Conservation (phyloP, 345 rosid species). For the Citrus cavaleriei region DNA sequence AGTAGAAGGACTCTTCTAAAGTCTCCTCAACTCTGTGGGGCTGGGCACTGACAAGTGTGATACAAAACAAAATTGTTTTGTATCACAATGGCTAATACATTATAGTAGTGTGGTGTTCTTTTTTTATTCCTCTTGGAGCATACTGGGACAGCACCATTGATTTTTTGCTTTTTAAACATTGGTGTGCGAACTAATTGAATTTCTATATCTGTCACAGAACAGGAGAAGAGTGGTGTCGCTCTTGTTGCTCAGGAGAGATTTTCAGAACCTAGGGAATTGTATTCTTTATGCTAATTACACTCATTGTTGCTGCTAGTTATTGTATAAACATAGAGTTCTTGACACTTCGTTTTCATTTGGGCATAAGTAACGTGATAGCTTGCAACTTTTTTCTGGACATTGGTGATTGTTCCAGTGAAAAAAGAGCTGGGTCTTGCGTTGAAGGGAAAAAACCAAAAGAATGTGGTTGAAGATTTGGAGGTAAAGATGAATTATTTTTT, state of each 20-base stretch:
- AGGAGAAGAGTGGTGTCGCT: slow-evolving; percentile 83
- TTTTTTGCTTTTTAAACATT: not conserved
- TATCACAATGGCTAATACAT: slow-evolving; percentile 70
- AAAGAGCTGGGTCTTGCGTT: slow-evolving; percentile 63
- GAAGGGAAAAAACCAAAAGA: slow-evolving; percentile 65
- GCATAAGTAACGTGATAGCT: no score
- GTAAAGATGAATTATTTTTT: slow-evolving; percentile 22
- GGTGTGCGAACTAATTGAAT: not conserved
- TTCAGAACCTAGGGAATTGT: slow-evolving; percentile 92
- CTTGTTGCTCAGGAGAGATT: slow-evolving; percentile 85
- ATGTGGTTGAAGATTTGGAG: slow-evolving; percentile 77
- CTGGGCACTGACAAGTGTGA: slow-evolving; percentile 75
- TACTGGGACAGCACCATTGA: slow-evolving; percentile 77
- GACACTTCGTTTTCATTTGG: no score
- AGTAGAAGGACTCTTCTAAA: slow-evolving; percentile 58
- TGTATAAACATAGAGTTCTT: no score
- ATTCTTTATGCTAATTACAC: slow-evolving; percentile 4
- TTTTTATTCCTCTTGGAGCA: slow-evolving; percentile 81
- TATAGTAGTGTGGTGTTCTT: slow-evolving; percentile 79
- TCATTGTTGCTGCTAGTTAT: not conserved
- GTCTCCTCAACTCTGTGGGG: slow-evolving; percentile 84
- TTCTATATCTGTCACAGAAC: slow-evolving; percentile 16
- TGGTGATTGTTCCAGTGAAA: slow-evolving; percentile 73
- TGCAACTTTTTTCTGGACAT: slow-evolving; percentile 44
- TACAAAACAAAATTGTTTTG: slow-evolving; percentile 76